A percentile compares a stretch with the other conserved stretches of the same genome.
Conservation (phyloP, 768 basidiomycete species). For the Kwoniella newhampshirensis region DNA sequence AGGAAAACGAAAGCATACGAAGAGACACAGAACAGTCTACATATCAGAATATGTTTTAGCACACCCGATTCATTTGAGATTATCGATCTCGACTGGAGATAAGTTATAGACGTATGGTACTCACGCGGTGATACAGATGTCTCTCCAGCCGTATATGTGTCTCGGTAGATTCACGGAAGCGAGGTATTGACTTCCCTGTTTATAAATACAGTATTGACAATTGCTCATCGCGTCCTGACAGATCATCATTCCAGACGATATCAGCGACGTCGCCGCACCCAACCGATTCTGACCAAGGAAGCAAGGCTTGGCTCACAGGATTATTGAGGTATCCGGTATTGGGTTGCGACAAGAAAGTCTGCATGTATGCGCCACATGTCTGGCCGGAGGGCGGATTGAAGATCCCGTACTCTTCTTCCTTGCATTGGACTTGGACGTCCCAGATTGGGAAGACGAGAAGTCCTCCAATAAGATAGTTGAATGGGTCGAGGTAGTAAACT, state of each 20-base stretch:
- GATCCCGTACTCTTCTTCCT: slow-evolving; percentile 31
- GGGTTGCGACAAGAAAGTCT: slow-evolving; percentile 29
- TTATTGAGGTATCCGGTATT: slow-evolving; percentile 44
- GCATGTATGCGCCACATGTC: slow-evolving; percentile 49
- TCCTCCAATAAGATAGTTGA: slow-evolving; percentile 49
- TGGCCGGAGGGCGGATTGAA: slow-evolving; percentile 47
- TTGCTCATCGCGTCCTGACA: slow-evolving; percentile 25
- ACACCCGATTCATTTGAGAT: neutral
- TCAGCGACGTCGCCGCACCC: neutral
- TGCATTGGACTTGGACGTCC: slow-evolving; percentile 47
- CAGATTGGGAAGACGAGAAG: slow-evolving; percentile 42
- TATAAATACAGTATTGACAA: slow-evolving; percentile 45
- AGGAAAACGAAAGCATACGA: slow-evolving; percentile 25
- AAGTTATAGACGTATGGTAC: slow-evolving; percentile 4
- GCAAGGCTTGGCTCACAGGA: slow-evolving; percentile 20
- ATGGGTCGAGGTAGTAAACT: slow-evolving; percentile 45
- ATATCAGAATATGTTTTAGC: too few relatives aligned
- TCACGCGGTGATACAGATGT: slow-evolving; percentile 37
- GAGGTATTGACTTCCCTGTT: slow-evolving; percentile 45
- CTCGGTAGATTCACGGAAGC: slow-evolving; percentile 32
- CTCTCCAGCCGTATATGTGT: slow-evolving; percentile 32
- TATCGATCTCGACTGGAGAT: too few relatives aligned
- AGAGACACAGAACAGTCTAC: slow-evolving; percentile 12
- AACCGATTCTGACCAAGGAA: neutral
- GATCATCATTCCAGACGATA: neutral